Evolutionary conservation across 2,329 filamentous ascomycete genomes (phyloP), one percentile per base, ranked within the genome.

Genomic region (Diplodia scrobiculata): DNA sequence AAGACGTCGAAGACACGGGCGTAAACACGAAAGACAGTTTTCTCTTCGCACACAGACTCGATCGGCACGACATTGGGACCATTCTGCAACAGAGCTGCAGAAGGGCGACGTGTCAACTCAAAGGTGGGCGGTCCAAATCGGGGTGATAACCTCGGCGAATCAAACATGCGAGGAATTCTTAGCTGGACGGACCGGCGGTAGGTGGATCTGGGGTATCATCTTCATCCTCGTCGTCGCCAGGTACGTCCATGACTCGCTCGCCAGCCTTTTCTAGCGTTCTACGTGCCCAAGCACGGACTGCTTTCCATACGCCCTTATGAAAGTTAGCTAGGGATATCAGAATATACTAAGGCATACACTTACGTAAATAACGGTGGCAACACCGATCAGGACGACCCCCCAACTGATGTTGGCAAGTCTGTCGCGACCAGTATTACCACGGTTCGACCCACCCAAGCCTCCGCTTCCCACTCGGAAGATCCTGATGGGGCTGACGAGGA

Each of bases 201-300:
- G 63, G 38, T 19, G 54, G 10, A 19, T 27, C 41, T 13, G 64
- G 32, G 10, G 5, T 38, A 4, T 67, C 76, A 51, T 83, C 80
- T 51, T 82, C 80, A 41, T 85, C 81, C 32, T 87, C 84, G 53
- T 86, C 85, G 47, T 86, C 85, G 55, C 81, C 84, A 70, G 87
- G 87, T n/a, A 97, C 88, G 77, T 97, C 93, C 77, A 94, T 83
- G 64, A 97, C 91, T 69, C 84, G 85, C 71, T 95, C 91, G 69
- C 91, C 90, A 58, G 90, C 90, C 72, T 84, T 88, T 73, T 92
- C 87, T 34, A 97, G 84, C n/a, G 88, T 84, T 54, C 84, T 84
- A 63, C 87, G 85, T 73, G 88, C 92, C 83, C 91, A 86, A 50
- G 85, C 84, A 70, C 90, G 87, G 62, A 96, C 91, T 66, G 84